These are phyloP conservation scores for Didymella keratinophila DNA, from an alignment of 2,329 filamentous ascomycete species.

Conservation along the genomic window DNA sequence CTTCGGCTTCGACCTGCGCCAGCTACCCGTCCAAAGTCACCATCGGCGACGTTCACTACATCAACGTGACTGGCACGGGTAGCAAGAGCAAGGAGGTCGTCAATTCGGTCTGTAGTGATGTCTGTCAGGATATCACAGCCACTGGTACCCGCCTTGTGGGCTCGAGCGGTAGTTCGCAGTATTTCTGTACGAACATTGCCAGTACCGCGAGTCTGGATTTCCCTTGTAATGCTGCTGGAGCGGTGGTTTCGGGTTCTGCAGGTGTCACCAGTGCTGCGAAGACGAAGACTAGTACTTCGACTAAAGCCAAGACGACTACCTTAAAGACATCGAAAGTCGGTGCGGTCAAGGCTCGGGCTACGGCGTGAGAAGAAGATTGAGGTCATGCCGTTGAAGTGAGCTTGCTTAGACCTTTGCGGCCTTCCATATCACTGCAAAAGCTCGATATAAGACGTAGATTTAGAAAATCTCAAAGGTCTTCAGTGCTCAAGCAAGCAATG, in stretches of 20 bases:
- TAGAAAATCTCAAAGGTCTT: too few species aligned
- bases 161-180: conserved; percentile 7
- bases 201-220: conserved; percentile 5
- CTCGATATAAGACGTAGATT: too few species aligned
- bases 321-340: neutral
- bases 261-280: neutral
- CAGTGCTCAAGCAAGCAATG: too few species aligned
- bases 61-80: conserved; percentile 64
- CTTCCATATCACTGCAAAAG: too few species aligned
- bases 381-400: neutral
- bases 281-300: neutral
- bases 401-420: neutral
- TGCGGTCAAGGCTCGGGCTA: neutral
- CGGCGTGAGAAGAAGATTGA: neutral
- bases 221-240: conserved; percentile 2
- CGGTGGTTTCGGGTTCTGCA: neutral
- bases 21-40: conserved; percentile 64
- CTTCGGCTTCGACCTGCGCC: conserved; percentile 66
- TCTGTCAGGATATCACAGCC: conserved; percentile 58
- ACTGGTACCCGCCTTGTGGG: conserved; percentile 1
- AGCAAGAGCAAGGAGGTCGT: conserved; percentile 53
- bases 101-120: conserved; percentile 55
- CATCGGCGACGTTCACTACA: conserved; percentile 64
- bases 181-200: conserved; percentile 2
- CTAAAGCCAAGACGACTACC: neutral